Evolutionary conservation across 2,329 filamentous ascomycete species (phyloP), one percentile per base, ranked within the genome.

Genomic region (Sporothrix phasma): DNA sequence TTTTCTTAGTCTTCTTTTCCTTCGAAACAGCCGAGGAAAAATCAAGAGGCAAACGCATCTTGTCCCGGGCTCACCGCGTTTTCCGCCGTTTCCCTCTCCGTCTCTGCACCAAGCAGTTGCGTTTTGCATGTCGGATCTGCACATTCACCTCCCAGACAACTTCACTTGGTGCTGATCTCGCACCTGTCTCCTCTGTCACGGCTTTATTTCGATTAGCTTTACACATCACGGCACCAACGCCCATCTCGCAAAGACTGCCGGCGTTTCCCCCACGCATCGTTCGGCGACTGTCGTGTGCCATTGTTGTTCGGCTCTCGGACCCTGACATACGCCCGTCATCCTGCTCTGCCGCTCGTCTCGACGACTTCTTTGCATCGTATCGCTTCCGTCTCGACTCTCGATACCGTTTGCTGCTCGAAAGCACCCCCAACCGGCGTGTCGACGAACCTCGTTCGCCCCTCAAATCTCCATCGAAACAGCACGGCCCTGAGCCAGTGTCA

Each of bases 11-110:
- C 17, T 54, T 46, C 43, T 53, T 64, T 51, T 45, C n/a, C 24
- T 64, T 64, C 62, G 31, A 64, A 64, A 59, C 53, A 49, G 62
- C 54, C 54, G 62, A 49, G 59, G 26, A 64, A 59, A 47, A 47
- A 64, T 49, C 39, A 26, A 26, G 31, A 62, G 59, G 59, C 59
- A 53, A 19, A 49, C 59, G 26, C 19, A 26, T 53, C 47, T 43
- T 53, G 43, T 62, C 60, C 47, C 24, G 47, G 45, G 49, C 24
- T 49, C 47, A 53, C 49, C 47, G 61, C 61, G 37, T 46, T 61
- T 62, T 39, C 56, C 56, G 56, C 56, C 39, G 39, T 46, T 46
- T 29, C 43, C 24, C 45, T 41, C 31, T 31, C 59, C 51, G 43
- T 51, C 22, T 39, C 41, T 41, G 43, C 59, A 39, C 22, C 45